Evolutionary conservation across 352 stramenopile species (phyloP), one percentile per base, ranked within the genome.

Genomic region (Phytophthora uliginosa): DNA sequence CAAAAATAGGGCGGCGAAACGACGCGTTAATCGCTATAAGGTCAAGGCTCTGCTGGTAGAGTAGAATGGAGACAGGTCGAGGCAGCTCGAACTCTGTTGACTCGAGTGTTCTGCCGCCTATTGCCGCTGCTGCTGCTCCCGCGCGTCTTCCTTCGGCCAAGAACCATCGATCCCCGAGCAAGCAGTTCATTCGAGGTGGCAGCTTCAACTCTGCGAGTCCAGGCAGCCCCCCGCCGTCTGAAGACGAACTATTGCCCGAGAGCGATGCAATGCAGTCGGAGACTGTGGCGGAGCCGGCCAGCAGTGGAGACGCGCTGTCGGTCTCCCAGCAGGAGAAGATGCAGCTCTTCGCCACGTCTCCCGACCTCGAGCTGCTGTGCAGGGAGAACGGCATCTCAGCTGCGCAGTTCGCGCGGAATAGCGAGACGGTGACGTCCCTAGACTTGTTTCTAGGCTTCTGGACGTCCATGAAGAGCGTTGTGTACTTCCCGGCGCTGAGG

Each of bases 371-470:
- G 31, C 76, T 87, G 2, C 64, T 93, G 12, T 95, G 88, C 59
- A 74, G 69, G 18, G 86, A 89, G 48, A 94, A 95, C 24, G 88
- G 88, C 7, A 63, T 95, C 7, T 78, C 78, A 1, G 66, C 61
- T 2, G 74, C 69, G 20, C 85, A 92, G 48, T 95, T 95, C 56
- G 84, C 77, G 18, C 77, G 79, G 17, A 81, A 74, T 34, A 76
- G 66, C 22, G 70, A 81, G 7, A 55, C 36, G 0, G 75, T 95
- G 33, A 76, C 71, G 13, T 53, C 71, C 31, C 60, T 94, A 24
- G 86, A 94, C 42, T 86, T 91, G 82, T 95, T 95, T 75, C 71
- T 95, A 7, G 88, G 88, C 17, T 94, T 93, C 50, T 95, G 88
- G 86, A 40, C 63, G 24, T 90, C 74, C 17, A 94, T 96, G 88